Conservation (phyloP, 352 stramenopile genomes). For the Halophytophthora polymorphica region DNA sequence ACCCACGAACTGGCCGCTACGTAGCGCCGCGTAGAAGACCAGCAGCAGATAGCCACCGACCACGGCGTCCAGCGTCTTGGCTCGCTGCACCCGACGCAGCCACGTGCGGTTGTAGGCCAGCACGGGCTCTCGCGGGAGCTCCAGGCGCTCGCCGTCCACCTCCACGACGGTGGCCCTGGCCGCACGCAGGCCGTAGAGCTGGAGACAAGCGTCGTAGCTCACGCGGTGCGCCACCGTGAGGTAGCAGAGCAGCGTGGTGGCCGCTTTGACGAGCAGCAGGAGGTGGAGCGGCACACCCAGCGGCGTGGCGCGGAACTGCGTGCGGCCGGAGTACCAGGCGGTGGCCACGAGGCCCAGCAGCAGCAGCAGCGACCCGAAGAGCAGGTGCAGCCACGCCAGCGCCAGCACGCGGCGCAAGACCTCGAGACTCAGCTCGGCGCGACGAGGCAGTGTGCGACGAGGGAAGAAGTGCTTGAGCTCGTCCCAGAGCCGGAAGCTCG, state of each 20-base stretch:
- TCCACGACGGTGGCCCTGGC: constrained; percentile 22
- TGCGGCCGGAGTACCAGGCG: constrained; percentile 36
- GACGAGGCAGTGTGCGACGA: constrained; percentile 59
- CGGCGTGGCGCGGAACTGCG: constrained; percentile 44
- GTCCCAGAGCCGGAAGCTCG: constrained; percentile 40
- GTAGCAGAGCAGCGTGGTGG: constrained; percentile 51
- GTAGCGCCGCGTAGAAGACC: constrained; percentile 67
- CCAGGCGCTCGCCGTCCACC: constrained; percentile 24
- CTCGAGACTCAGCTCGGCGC: constrained; percentile 59
- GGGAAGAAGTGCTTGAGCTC: constrained; percentile 67
- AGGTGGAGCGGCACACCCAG: constrained; percentile 63
- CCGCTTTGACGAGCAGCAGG: constrained; percentile 55
- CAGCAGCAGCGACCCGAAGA: constrained; percentile 55
- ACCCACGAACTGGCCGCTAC: constrained; percentile 52
- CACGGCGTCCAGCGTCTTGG: constrained; percentile 54
- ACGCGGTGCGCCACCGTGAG: constrained; percentile 55
- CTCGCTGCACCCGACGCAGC: constrained; percentile 51
- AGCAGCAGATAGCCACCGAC: constrained; percentile 61
- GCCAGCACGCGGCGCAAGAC: constrained; percentile 66
- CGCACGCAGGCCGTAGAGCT: constrained; percentile 36
- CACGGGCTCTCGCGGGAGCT: constrained; percentile 46
- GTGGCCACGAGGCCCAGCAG: constrained; percentile 43
- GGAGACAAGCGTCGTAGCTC: constrained; percentile 58
- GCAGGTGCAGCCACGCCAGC: constrained; percentile 64
- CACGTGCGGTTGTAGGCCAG: constrained; percentile 67